A percentile compares a stretch with the other conserved stretches of the same genome.
Evolutionary conservation across 1,284 basidiomycete species (phyloP).

Genomic region (Neonothopanus nambi): DNA sequence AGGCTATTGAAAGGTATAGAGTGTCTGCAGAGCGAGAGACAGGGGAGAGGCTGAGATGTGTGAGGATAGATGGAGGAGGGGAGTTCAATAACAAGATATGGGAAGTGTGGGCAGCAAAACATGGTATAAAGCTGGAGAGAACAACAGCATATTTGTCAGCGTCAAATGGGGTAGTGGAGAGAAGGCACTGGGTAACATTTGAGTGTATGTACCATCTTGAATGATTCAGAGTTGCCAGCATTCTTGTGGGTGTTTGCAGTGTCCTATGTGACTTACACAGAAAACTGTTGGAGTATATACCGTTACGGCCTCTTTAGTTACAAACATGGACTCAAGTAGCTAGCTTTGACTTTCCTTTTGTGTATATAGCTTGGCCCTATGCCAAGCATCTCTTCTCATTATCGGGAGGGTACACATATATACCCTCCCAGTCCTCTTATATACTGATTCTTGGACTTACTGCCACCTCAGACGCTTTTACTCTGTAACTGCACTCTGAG

Average conservation of each 20-base stretch:
- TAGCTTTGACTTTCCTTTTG: too few species aligned
- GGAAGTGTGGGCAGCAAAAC: conserved; percentile 7
- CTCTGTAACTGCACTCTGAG: too few species aligned
- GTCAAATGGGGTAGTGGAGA: conserved; percentile 6
- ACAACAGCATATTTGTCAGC: conserved; percentile 19
- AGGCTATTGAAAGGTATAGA: conserved; percentile 7
- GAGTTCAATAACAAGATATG: too few species aligned
- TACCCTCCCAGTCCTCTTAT: too few species aligned
- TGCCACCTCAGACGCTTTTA: too few species aligned
- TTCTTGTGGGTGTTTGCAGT: conserved; percentile 19
- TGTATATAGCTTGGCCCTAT: too few species aligned
- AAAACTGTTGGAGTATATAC: too few species aligned
- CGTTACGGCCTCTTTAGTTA: too few species aligned
- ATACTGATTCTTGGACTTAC: too few species aligned
- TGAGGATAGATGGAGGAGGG: conserved; percentile 13
- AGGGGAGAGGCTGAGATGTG: conserved; percentile 8
- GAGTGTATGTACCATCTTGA: conserved; percentile 1
- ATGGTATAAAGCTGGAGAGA: conserved; percentile 20
- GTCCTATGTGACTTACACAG: conserved; percentile 19
- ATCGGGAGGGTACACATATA: too few species aligned
- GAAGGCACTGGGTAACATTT: conserved; percentile 2
- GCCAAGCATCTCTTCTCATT: too few species aligned
- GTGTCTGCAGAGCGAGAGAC: conserved; percentile 12
- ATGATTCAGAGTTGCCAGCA: conserved; percentile 2
- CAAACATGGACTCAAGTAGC: too few species aligned